A percentile compares a stretch with the other conserved stretches of the same genome.
These are phyloP conservation scores for Pseudofabraea citricarpa DNA, from an alignment of 2,329 filamentous ascomycete species.

Conservation along the genomic window DNA sequence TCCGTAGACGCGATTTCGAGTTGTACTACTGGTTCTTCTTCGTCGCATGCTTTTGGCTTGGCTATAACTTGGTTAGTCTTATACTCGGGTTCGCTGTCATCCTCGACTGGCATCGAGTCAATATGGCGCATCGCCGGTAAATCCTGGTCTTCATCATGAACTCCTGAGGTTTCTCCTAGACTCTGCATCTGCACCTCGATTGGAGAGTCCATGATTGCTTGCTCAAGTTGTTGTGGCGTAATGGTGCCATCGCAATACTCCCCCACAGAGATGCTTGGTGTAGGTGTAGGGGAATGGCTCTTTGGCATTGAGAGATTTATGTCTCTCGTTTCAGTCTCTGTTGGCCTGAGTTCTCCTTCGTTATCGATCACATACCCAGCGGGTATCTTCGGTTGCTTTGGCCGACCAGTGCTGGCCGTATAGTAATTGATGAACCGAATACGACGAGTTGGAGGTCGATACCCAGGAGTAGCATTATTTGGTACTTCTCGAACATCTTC, in stretches of 20 bases:
- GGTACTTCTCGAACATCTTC: slow-evolving; percentile 63
- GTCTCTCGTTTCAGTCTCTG: slow-evolving; percentile 17
- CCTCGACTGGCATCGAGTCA: slow-evolving; percentile 35
- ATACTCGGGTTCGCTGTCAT: slow-evolving; percentile 16
- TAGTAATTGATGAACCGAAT: slow-evolving; percentile 88
- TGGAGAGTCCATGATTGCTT: slow-evolving; percentile 13
- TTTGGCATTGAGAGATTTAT: slow-evolving; percentile 13
- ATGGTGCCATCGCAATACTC: slow-evolving; percentile 34
- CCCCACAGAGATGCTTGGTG: slow-evolving; percentile 37
- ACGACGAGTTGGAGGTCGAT: slow-evolving; percentile 35
- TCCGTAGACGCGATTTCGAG: slow-evolving; percentile 8
- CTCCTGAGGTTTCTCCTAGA: slow-evolving; percentile 20
- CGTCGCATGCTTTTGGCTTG: slow-evolving; percentile 1
- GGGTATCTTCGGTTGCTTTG: slow-evolving; percentile 43
- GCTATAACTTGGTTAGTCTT: neutral
- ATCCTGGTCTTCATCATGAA: slow-evolving; percentile 19
- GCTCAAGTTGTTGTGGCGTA: slow-evolving; percentile 25
- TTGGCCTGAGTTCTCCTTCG: slow-evolving; percentile 11
- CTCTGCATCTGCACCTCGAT: slow-evolving; percentile 18
- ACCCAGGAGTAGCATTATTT: slow-evolving; percentile 14
- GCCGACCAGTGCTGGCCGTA: slow-evolving; percentile 73
- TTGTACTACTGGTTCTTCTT: slow-evolving; percentile 3
- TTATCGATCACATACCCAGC: slow-evolving; percentile 11
- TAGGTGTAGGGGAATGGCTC: slow-evolving; percentile 9
- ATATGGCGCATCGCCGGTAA: slow-evolving; percentile 29